Conservation (phyloP, 352 stramenopile genomes). For the Globisporangium spiculum region DNA sequence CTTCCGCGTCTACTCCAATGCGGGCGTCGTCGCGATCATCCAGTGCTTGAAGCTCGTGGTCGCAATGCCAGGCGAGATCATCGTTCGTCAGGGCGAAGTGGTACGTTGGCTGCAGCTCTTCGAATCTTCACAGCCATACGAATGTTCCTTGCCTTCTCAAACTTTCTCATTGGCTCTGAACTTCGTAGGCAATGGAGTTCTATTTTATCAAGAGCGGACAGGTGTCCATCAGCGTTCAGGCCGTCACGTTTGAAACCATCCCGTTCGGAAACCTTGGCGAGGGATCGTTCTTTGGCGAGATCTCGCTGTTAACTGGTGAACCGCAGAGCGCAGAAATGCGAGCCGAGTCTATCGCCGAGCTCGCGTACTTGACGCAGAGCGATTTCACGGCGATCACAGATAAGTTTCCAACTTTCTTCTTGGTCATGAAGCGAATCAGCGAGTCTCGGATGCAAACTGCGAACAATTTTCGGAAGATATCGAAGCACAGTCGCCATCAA, state of each 20-base stretch:
- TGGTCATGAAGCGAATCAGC: conserved; percentile 60
- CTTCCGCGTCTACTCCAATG: conserved; percentile 67
- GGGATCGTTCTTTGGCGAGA: conserved; percentile 77
- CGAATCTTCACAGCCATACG: not conserved
- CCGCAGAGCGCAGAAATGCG: conserved; percentile 56
- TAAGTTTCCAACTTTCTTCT: conserved; percentile 70
- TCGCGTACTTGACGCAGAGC: conserved; percentile 54
- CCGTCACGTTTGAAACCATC: conserved; percentile 26
- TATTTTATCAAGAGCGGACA: conserved; percentile 75
- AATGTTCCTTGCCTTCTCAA: not conserved
- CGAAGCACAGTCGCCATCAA: conserved; percentile 43
- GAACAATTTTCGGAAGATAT: conserved; percentile 64
- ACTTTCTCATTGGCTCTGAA: not conserved
- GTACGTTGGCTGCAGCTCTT: conserved; percentile 15
- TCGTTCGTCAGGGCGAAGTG: conserved; percentile 59
- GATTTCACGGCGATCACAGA: conserved; percentile 59
- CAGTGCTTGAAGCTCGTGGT: conserved; percentile 65
- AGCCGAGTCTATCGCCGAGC: conserved; percentile 59
- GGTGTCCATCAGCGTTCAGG: conserved; percentile 50
- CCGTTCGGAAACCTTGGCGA: conserved; percentile 66
- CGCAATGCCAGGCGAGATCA: conserved; percentile 64
- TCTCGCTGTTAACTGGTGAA: conserved; percentile 55
- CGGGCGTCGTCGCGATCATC: conserved; percentile 66
- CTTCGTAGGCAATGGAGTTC: conserved; percentile 34
- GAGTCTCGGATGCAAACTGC: conserved; percentile 66